A percentile compares a stretch with the other conserved stretches of the same genome.
These are phyloP conservation scores for Gentiana dahurica DNA, from an alignment of 257 asterid genomes.

Conservation along the genomic window DNA sequence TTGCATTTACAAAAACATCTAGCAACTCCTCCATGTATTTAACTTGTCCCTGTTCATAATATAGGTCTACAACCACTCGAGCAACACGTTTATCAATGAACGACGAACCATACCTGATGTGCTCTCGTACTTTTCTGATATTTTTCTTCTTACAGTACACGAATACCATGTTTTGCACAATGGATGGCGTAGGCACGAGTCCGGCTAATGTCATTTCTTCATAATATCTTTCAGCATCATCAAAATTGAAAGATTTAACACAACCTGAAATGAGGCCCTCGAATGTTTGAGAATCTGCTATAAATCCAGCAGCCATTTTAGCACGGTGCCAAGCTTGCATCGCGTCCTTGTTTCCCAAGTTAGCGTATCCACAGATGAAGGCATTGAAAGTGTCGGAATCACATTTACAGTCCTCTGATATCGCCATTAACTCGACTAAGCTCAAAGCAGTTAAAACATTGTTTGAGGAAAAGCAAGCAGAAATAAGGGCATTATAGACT, in stretches of 20 bases:
- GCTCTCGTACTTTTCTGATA: conserved; percentile 12
- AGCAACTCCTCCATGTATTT: conserved; percentile 34
- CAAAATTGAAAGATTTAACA: conserved; percentile 20
- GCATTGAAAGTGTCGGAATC: conserved; percentile 30
- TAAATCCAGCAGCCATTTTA: conserved; percentile 24
- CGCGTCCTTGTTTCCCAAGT: conserved; percentile 28
- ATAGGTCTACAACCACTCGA: conserved; percentile 17
- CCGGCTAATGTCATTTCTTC: conserved; percentile 33
- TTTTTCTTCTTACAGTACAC: conserved; percentile 22
- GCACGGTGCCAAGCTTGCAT: conserved; percentile 34
- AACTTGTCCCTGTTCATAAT: conserved; percentile 18
- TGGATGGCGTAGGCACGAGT: conserved; percentile 16
- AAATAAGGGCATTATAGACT: conserved; percentile 32
- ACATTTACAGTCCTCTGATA: conserved; percentile 25
- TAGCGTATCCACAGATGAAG: conserved; percentile 31
- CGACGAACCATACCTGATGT: conserved; percentile 13
- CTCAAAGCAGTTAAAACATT: conserved; percentile 36
- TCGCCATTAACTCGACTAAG: conserved; percentile 41
- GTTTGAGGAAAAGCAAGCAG: conserved; percentile 35
- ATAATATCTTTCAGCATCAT: conserved; percentile 29
- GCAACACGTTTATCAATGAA: conserved; percentile 8
- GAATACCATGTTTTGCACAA: conserved; percentile 21
- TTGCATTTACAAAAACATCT: conserved; percentile 12
- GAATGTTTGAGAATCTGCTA: conserved; percentile 22
- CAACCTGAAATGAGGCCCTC: conserved; percentile 31